These are phyloP conservation scores for Penicillium salamii DNA, from an alignment of 495 filamentous ascomycete species.

Conservation along the genomic window DNA sequence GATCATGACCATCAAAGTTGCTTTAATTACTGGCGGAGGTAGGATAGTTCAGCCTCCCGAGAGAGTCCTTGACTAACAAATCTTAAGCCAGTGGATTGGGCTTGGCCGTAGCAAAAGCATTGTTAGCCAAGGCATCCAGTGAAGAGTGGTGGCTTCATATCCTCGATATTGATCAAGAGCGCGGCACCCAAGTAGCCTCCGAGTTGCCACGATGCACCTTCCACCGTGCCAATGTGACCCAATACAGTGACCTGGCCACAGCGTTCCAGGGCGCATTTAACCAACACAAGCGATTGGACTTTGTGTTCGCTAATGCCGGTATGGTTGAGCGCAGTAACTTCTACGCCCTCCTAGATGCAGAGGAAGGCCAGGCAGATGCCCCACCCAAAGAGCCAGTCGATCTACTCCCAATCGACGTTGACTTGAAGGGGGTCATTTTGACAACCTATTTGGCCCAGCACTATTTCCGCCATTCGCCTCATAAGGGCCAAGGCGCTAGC, in stretches of 20 bases:
- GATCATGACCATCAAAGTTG: constrained; percentile 9
- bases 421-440: constrained; percentile 18
- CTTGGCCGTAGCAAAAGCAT: constrained; percentile 8
- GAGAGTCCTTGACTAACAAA: neutral
- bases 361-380: neutral
- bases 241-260: constrained; percentile 14
- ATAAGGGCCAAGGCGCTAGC: constrained; percentile 7
- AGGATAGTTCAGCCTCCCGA: neutral
- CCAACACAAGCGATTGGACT: constrained; percentile 9
- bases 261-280: constrained; percentile 11
- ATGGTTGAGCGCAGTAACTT: constrained; percentile 18
- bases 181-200: constrained; percentile 5
- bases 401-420: constrained; percentile 13
- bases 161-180: constrained; percentile 13
- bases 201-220: constrained; percentile 6
- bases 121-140: constrained; percentile 11
- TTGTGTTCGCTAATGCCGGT: constrained; percentile 23
- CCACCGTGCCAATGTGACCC: constrained; percentile 13
- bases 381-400: constrained; percentile 19
- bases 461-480: constrained; percentile 21
- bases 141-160: constrained; percentile 12
- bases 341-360: constrained; percentile 11
- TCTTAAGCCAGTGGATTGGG: constrained; percentile 18
- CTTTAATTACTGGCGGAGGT: constrained; percentile 24
- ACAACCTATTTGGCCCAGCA: constrained; percentile 23